Evolutionary conservation across 805 yeast species (phyloP).

Genomic region (Myxozyma lipomycoides): DNA sequence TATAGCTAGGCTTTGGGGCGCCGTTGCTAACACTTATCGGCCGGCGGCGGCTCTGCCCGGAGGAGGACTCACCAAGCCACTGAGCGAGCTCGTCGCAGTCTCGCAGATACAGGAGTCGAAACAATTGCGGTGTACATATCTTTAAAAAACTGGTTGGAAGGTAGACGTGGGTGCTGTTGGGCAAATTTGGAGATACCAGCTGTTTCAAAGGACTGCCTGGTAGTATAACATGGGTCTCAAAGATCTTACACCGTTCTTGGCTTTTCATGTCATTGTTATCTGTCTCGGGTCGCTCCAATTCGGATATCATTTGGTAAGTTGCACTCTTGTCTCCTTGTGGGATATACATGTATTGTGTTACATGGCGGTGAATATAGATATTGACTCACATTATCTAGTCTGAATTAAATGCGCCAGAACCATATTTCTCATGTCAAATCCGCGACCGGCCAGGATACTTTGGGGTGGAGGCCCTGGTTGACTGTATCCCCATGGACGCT

Average conservation of each 20-base stretch:
- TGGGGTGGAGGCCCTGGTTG: constrained; percentile 35
- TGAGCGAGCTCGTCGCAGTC: too few species aligned
- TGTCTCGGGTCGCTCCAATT: constrained; percentile 81
- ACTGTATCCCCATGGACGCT: constrained; percentile 57
- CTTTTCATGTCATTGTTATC: constrained; percentile 43
- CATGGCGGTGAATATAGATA: background rate
- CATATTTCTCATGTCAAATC: constrained; percentile 24
- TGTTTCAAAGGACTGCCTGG: too few species aligned
- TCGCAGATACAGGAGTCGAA: too few species aligned
- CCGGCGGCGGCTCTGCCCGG: too few species aligned
- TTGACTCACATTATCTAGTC: constrained; percentile 40
- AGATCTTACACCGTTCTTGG: constrained; percentile 18
- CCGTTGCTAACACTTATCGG: too few species aligned
- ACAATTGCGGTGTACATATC: too few species aligned
- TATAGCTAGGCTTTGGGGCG: too few species aligned
- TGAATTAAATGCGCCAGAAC: constrained; percentile 85
- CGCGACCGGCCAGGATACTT: constrained; percentile 6
- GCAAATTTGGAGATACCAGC: too few species aligned
- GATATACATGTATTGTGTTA: background rate
- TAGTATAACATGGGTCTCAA: constrained; percentile 6
- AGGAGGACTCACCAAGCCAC: too few species aligned
- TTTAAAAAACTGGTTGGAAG: too few species aligned
- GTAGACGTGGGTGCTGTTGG: too few species aligned
- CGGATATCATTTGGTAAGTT: constrained; percentile 75
- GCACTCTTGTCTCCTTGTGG: too few species aligned